A percentile compares a stretch with the other conserved stretches of the same genome.
Evolutionary conservation across 306 rosid species (phyloP).

Genomic region (Castanospermum australe): DNA sequence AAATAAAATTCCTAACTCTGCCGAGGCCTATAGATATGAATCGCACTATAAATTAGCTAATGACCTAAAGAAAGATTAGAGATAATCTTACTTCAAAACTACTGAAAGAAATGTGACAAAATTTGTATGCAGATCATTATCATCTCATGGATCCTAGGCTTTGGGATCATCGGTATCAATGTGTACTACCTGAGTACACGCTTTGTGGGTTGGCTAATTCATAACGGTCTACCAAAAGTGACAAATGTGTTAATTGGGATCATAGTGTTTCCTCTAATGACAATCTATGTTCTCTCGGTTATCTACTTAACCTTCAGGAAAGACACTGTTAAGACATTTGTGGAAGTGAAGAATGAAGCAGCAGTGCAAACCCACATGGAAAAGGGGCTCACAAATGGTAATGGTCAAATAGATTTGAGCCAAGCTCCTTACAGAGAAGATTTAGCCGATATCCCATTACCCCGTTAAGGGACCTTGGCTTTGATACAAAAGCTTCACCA

Average conservation of each 20-base stretch:
- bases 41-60: too few relatives aligned
- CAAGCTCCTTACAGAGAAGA: constrained; percentile 61
- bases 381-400: constrained; percentile 31
- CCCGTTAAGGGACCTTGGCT: constrained; percentile 28
- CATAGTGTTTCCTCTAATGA: constrained; percentile 79
- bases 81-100: background rate
- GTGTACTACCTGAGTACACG: constrained; percentile 72
- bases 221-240: constrained; percentile 58
- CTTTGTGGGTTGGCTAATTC: constrained; percentile 76
- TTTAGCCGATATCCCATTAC: constrained; percentile 53
- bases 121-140: constrained; percentile 53
- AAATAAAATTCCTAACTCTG: too few relatives aligned
- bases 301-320: constrained; percentile 68
- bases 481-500: constrained; percentile 1
- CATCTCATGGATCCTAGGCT: constrained; percentile 72
- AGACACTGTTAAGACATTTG: constrained; percentile 55
- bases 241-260: constrained; percentile 68
- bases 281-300: constrained; percentile 49
- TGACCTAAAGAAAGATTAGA: background rate
- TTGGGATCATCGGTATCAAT: constrained; percentile 70
- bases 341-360: constrained; percentile 41
- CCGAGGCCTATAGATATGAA: too few relatives aligned
- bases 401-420: constrained; percentile 28
- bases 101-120: too few relatives aligned
- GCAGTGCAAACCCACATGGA: constrained; percentile 55